Evolutionary conservation across 2,329 filamentous ascomycete species (phyloP), one percentile per base, ranked within the genome.

Genomic region (Thielaviopsis punctulata): DNA sequence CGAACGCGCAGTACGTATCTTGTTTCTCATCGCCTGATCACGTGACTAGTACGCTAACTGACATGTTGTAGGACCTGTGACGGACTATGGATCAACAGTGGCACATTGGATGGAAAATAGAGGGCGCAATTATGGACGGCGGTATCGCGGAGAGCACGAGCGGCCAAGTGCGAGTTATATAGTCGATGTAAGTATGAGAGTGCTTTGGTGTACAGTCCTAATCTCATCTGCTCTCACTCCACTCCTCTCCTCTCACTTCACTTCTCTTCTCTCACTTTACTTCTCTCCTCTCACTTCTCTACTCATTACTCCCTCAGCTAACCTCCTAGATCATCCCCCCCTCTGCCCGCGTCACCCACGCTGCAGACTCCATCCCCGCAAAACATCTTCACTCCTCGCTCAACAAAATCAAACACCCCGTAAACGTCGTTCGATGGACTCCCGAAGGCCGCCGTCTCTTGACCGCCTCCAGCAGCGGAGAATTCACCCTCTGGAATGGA

Each of bases 401-500:
- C 6, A 96, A 96, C 69, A 98, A 98, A 64, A 89, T 94, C 62
- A 94, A 95, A 63, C 92, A 96, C 60, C 92, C 92, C 1, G 86
- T 98, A 62, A 96, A 95, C 58, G 86, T 96, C 8, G 90, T 98
- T 41, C 79, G 87, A 65, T 98, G 92, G 92, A 98, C 93, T 15
- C 92, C 92, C 6, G 92, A 98, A 66, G 92, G 92, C 24, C 82
- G 92, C 56, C 76, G 92, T 59, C 70, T 98, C 53, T 74, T 98
- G 63, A 96, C 92, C 0, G 92, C 88, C 21, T 94, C 89, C 0
- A 94, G 88, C 59, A 96, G 90, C 64, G 92, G 92, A 62, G 92
- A 98, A 65, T 98, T 98, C 62, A 98, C 93, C 39, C 69, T 98
- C 3, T 98, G 92, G 92, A 98, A 98, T 64, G 92, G 92, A 57